These are phyloP conservation scores for Cryphonectria radicalis DNA, from an alignment of 2,329 filamentous ascomycete species.

Conservation along the genomic window DNA sequence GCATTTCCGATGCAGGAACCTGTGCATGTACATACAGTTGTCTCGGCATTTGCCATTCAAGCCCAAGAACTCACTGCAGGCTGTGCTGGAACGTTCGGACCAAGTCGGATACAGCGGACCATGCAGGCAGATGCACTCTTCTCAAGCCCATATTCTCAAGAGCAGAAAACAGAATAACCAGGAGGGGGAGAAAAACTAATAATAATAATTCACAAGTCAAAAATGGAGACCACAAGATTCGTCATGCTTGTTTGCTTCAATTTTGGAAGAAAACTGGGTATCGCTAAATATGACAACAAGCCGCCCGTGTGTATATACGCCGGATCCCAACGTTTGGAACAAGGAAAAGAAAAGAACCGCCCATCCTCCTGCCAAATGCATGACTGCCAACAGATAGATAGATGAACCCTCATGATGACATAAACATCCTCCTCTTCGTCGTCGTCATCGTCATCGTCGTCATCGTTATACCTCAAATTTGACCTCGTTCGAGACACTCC, in stretches of 20 bases:
- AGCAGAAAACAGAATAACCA: not conserved
- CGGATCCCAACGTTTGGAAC: not conserved
- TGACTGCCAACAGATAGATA: not conserved
- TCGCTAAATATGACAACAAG: conserved; percentile 1
- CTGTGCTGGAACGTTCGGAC: not conserved
- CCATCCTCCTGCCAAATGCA: not conserved
- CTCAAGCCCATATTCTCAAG: not conserved
- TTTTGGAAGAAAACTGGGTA: conserved; percentile 5
- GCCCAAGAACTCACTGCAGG: not conserved
- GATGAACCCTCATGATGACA: not conserved
- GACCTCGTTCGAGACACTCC: conserved; percentile 23
- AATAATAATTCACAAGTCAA: not conserved
- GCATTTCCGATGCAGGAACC: conserved; percentile 1
- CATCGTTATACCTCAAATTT: conserved; percentile 3
- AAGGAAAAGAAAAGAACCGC: not conserved
- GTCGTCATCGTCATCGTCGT: no score
- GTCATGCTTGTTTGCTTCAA: conserved; percentile 3
- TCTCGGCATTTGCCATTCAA: not conserved
- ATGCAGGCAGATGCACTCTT: not conserved
- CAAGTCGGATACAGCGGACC: not conserved
- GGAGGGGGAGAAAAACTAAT: not conserved
- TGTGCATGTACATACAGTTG: not conserved
- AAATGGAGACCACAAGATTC: not conserved
- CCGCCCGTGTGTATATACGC: not conserved
- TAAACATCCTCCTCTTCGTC: not conserved